Conservation (phyloP, 2,329 filamentous ascomycete species). For the Elsinoe ampelina region DNA sequence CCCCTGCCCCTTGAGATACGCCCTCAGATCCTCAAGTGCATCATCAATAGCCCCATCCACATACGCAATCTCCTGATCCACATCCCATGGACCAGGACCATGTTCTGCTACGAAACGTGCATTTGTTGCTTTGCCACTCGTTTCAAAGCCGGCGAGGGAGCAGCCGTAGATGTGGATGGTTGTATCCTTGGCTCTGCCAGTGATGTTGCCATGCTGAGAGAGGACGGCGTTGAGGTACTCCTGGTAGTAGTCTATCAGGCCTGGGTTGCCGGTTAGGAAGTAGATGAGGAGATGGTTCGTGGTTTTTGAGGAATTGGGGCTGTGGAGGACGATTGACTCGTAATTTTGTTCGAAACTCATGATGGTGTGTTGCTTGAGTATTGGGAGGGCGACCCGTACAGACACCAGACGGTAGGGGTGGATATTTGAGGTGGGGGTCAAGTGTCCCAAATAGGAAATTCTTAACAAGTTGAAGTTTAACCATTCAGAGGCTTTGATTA, state of each 20-base stretch:
- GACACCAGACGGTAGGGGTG: not conserved
- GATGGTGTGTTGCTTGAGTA: not conserved
- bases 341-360: not conserved
- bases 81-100: conserved; percentile 27
- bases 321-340: not conserved
- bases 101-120: not conserved
- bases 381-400: not conserved
- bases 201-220: conserved; percentile 25
- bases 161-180: conserved; percentile 30
- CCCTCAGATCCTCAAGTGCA: conserved; percentile 20
- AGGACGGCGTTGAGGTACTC: conserved; percentile 55
- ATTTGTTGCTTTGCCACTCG: not conserved
- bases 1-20: too few species aligned
- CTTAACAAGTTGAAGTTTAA: not conserved
- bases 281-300: conserved; percentile 47
- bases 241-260: conserved; percentile 63
- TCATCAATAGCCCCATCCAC: conserved; percentile 35
- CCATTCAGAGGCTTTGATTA: too few species aligned
- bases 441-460: not conserved
- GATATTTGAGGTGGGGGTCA: not conserved
- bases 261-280: conserved; percentile 69
- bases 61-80: conserved; percentile 44
- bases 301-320: not conserved
- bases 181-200: conserved; percentile 19
- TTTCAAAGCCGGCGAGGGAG: conserved; percentile 34